Conservation (phyloP, 1,139 yeast species). For the Debaryomyces coudertii region DNA sequence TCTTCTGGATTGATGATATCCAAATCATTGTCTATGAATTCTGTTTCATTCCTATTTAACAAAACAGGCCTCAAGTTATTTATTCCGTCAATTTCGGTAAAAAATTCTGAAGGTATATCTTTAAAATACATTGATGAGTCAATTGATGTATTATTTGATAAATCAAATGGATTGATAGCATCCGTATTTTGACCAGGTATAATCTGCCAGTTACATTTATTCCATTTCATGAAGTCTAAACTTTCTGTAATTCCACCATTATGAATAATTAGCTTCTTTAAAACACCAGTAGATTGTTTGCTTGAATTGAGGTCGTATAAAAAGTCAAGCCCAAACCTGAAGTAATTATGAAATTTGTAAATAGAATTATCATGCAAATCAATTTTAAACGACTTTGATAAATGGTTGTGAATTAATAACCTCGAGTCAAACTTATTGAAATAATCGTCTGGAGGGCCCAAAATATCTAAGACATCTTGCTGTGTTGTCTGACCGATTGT, state of each 20-base stretch:
- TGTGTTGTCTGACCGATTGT: conserved; percentile 49
- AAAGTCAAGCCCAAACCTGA: conserved; percentile 54
- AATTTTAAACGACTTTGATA: conserved; percentile 18
- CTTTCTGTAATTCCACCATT: conserved; percentile 53
- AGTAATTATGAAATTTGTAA: conserved; percentile 58
- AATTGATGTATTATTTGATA: conserved; percentile 19
- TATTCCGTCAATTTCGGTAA: conserved; percentile 14
- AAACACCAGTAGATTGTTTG: conserved; percentile 27
- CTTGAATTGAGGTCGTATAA: conserved; percentile 46
- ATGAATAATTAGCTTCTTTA: conserved; percentile 51
- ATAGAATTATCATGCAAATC: conserved; percentile 23
- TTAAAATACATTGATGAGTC: conserved; percentile 37
- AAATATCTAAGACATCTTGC: conserved; percentile 46
- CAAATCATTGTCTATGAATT: conserved; percentile 43
- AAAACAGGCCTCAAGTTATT: conserved; percentile 41
- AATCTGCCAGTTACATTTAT: conserved; percentile 45
- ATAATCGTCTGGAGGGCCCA: conserved; percentile 63
- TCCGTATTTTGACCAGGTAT: conserved; percentile 15
- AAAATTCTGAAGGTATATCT: conserved; percentile 31
- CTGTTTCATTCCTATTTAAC: conserved; percentile 54
- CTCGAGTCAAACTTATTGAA: conserved; percentile 53
- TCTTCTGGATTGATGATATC: conserved; percentile 35
- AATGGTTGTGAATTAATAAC: conserved; percentile 42
- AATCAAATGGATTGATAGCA: conserved; percentile 12
- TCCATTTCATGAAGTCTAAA: conserved; percentile 54